Percentiles rank a stretch among this genome's conserved stretches.
Conservation (phyloP, 2,329 filamentous ascomycete genomes). For the Colletotrichum theobromicola region DNA sequence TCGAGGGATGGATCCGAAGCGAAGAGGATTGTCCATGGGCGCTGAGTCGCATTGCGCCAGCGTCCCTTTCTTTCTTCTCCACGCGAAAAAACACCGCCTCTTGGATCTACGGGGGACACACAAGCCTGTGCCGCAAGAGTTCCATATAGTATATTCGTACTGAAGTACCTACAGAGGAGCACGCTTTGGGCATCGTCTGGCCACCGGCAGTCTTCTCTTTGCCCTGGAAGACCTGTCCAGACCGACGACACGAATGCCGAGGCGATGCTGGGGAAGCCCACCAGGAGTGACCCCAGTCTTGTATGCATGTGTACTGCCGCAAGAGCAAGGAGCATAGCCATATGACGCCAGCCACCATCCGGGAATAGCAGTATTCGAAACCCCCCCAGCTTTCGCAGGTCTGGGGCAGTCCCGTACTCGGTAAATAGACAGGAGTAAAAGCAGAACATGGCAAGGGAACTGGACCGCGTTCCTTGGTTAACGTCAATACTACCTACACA, state of each 20-base stretch:
- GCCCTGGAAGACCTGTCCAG: background rate
- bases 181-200: background rate
- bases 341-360: background rate
- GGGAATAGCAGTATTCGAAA: background rate
- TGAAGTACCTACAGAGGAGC: background rate
- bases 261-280: background rate
- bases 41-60: background rate
- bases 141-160: background rate
- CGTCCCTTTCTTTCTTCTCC: background rate
- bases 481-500: background rate
- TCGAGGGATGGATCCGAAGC: background rate
- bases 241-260: background rate
- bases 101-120: background rate
- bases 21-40: background rate
- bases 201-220: background rate
- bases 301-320: background rate
- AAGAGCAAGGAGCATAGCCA: background rate
- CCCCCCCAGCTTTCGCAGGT: background rate
- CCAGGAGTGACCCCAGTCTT: background rate
- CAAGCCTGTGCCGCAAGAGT: background rate
- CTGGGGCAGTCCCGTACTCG: background rate
- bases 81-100: background rate
- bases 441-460: background rate
- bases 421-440: background rate
- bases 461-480: background rate